Base-by-base conservation (phyloP, 176 grass and related monocot species). In the Carex kokanica region DNA sequence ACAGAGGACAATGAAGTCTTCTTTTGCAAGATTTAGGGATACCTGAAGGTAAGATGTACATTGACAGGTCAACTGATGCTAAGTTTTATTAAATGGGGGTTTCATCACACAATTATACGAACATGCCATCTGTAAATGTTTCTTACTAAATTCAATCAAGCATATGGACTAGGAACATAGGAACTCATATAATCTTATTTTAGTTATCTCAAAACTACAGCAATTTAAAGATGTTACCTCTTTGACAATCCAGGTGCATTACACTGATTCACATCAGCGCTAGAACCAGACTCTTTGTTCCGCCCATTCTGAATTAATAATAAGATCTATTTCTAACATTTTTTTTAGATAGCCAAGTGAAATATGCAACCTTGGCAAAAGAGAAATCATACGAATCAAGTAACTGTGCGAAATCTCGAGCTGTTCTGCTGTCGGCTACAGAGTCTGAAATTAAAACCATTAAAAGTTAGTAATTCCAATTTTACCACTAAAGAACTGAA, bases 331-430 rank as follows among this genome's bases (percentile, higher is more conserved):
- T 34, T 10, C 24, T 11, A 29, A 41, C 45, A 45, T 34, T 11
- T 11, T 11, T 9, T 68, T 83, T 52, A 49, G 18, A 84, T 62
- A 27, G 25, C 20, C 10, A 58, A 62, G 38, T 80, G 61, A 60
- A 64, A 21, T 52, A 87, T 88, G 71, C 81, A 62, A 94, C 90
- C 85, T 79, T 91, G 17, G 29, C 85, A 67, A 69, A 81, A 75
- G 90, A 92, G 70, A 95, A 83, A 62, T 78, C 88, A 64, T 92
- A 93, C 8, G 84, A 86, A 81, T 99, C 96, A 23, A 95, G 83
- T 66, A 99, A 79, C 83, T 99, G 91, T 69, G 93, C 78, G 47
- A 99, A 90, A 81, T 99, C 96, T 70, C 82, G 54, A 69, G 88
- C 84, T 86, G 87, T 88, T 78, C 81, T 88, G 73, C 78, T 60